These are phyloP conservation scores for Teunomyces kruisii DNA, from an alignment of 805 yeast genomes.

Conservation along the genomic window DNA sequence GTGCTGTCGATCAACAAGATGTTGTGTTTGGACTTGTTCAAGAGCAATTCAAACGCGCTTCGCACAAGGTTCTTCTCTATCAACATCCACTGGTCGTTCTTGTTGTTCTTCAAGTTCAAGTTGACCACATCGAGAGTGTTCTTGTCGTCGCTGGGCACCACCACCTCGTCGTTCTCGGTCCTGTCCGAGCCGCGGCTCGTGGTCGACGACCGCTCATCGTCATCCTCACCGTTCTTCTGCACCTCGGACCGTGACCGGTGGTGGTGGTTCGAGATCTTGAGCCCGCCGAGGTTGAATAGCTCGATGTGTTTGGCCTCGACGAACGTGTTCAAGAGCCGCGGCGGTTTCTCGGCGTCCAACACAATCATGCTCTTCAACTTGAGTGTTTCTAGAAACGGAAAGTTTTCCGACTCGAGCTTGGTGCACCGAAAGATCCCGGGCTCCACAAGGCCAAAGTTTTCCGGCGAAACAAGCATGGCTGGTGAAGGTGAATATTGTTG, in stretches of 20 bases:
- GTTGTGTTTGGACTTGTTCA: conserved; percentile 66
- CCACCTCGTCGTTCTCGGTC: conserved; percentile 1
- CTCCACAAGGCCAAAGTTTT: conserved; percentile 88
- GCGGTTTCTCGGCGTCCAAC: conserved; percentile 84
- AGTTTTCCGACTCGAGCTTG: conserved; percentile 69
- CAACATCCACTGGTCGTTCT: conserved; percentile 71
- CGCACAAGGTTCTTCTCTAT: conserved; percentile 64
- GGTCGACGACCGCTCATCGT: conserved; percentile 7
- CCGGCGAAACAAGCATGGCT: conserved; percentile 85
- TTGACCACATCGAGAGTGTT: conserved; percentile 23
- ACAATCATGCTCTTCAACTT: conserved; percentile 66
- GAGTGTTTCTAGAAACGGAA: conserved; percentile 76
- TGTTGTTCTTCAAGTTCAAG: conserved; percentile 17
- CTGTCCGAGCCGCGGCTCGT: conserved; percentile 8
- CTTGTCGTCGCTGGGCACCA: conserved; percentile 2
- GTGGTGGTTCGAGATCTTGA: conserved; percentile 39
- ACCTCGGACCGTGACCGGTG: conserved; percentile 20
- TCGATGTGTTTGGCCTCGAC: conserved; percentile 57
- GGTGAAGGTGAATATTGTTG: not conserved
- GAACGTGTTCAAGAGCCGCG: conserved; percentile 65
- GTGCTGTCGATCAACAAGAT: conserved; percentile 76
- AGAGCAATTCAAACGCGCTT: conserved; percentile 61
- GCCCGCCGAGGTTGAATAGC: conserved; percentile 46
- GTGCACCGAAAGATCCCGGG: conserved; percentile 81
- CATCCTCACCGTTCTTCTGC: conserved; percentile 17